Evolutionary conservation across 2,329 filamentous ascomycete genomes (phyloP).

Genomic region (Claviceps spartinae): DNA sequence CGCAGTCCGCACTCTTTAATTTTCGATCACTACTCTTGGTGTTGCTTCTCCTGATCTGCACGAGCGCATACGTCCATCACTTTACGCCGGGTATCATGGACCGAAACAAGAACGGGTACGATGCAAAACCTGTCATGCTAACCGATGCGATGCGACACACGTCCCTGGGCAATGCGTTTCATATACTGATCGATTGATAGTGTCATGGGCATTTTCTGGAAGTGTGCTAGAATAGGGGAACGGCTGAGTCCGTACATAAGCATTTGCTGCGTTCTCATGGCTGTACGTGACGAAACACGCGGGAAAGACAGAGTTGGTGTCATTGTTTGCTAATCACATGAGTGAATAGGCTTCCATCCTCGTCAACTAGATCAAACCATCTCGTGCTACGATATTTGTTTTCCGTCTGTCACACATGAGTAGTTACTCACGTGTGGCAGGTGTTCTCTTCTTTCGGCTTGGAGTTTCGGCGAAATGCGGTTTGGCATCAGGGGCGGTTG

Average conservation of each 20-base stretch:
- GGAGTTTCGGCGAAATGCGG: background rate
- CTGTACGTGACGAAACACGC: constrained; percentile 39
- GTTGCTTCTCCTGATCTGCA: constrained; percentile 89
- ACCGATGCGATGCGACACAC: constrained; percentile 25
- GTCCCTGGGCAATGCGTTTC: background rate
- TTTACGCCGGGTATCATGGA: constrained; percentile 84
- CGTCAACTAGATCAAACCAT: constrained; percentile 17
- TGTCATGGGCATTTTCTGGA: constrained; percentile 84
- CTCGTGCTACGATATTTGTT: background rate
- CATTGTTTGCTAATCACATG: background rate
- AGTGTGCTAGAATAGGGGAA: constrained; percentile 85
- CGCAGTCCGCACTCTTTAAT: constrained; percentile 90
- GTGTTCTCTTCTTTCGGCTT: background rate
- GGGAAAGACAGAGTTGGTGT: background rate
- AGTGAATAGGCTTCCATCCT: constrained; percentile 22
- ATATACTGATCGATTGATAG: constrained; percentile 24
- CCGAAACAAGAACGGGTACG: constrained; percentile 79
- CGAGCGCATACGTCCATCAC: constrained; percentile 83
- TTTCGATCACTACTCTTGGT: constrained; percentile 94
- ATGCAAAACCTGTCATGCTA: background rate
- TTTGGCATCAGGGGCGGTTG: background rate
- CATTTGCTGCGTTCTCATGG: constrained; percentile 87
- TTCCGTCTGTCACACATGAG: background rate
- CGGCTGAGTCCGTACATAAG: constrained; percentile 89
- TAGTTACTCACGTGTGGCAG: background rate